Evolutionary conservation across 176 grass and related monocot genomes (phyloP), one percentile per base, ranked within the genome.

Genomic region (Triticum urartu): DNA sequence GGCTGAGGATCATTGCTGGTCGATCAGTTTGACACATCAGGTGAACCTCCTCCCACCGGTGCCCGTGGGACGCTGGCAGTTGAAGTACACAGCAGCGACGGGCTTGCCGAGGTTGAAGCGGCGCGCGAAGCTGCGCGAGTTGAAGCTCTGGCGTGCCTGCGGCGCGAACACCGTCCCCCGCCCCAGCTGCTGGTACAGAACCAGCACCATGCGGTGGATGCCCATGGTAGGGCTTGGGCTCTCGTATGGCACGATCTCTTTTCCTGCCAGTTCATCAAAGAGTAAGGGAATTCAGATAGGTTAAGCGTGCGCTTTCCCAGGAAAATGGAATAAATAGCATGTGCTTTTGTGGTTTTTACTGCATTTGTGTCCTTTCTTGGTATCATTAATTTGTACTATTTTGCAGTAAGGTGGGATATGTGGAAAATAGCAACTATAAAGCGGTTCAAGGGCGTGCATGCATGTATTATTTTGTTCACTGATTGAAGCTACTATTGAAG

Each of bases 191-290:
- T 81, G 82, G 30, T 90, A 91, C 58, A 98, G 32, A 66, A 92
- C 91, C 83, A 98, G 77, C 2, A 95, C 93, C 5, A 98, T 76
- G 64, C 95, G 87, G 83, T 98, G 95, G 62, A 98, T 98, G 20
- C 95, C 95, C 47, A 87, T 85, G 14, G 48, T 73, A 32, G 93
- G 91, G 61, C 28, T 84, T 9, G 95, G 95, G 72, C 72, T 86
- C 60, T 98, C 95, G 35, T 98, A 98, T 35, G 82, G 71, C 38
- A 89, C 83, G 1, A 92, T 36, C 68, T 93, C 95, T 21, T 86
- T 83, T 25, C 95, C 95, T 98, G 79, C 52, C 28, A 84, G 74
- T 59, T 52, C 2, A 78, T 83, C 9, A 20, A 32, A 36, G 48
- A 13, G 64, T 26, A 36, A 63, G 24, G 73, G 25, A 75, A 5